Conservation (phyloP, 2,329 filamentous ascomycete species). For the Leptographium radiaticola region DNA sequence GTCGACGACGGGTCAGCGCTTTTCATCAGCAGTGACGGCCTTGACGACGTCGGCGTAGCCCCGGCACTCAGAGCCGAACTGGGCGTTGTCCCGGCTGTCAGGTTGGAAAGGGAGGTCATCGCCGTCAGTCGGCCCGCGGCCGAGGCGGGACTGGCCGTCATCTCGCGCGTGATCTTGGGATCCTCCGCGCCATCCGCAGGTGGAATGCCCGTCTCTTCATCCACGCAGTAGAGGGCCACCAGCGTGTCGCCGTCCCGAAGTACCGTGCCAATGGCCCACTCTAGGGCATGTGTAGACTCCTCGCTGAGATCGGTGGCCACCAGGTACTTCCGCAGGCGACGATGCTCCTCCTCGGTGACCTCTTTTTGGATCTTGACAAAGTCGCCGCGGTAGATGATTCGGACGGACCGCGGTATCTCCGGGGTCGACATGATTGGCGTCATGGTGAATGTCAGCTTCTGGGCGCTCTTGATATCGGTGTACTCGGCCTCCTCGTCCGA, state of each 20-base stretch:
- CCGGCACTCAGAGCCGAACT: conserved; percentile 13
- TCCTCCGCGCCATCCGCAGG: conserved; percentile 37
- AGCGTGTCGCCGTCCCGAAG: conserved; percentile 88
- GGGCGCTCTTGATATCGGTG: conserved; percentile 74
- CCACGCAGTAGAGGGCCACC: conserved; percentile 83
- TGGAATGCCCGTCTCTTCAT: conserved; percentile 68
- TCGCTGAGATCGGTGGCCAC: conserved; percentile 93
- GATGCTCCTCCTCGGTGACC: conserved; percentile 58
- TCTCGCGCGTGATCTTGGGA: conserved; percentile 56
- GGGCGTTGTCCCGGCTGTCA: conserved; percentile 3
- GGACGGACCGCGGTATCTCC: conserved; percentile 67
- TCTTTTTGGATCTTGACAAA: conserved; percentile 64
- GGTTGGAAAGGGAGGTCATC: conserved; percentile 4
- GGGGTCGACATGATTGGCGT: conserved; percentile 67
- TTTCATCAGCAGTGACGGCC: conserved; percentile 22
- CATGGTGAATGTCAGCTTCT: conserved; percentile 69
- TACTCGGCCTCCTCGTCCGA: conserved; percentile 81
- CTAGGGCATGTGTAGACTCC: conserved; percentile 85
- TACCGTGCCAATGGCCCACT: conserved; percentile 96
- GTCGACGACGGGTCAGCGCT: conserved; percentile 20
- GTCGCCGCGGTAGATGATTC: conserved; percentile 83
- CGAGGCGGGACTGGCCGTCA: conserved; percentile 36
- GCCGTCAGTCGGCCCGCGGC: conserved; percentile 18
- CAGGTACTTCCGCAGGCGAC: conserved; percentile 75
- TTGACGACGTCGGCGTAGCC: conserved; percentile 18